A percentile compares a stretch with the other conserved stretches of the same genome.
These are phyloP conservation scores for Candida hispaniensis DNA, from an alignment of 805 yeast species.

Conservation along the genomic window DNA sequence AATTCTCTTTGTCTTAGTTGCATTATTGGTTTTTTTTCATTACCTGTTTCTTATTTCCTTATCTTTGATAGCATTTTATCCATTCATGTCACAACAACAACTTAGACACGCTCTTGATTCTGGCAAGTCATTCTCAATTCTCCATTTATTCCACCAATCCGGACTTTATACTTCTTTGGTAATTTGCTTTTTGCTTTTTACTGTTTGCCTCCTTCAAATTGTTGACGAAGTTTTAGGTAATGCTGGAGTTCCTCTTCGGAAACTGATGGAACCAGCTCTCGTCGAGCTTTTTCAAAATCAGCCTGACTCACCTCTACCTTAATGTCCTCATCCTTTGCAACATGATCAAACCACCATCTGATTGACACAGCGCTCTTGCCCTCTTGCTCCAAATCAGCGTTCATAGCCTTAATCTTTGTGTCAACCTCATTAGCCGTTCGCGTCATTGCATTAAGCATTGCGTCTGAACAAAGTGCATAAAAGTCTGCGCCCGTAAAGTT, in stretches of 20 bases:
- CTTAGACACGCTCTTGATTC: too few relatives aligned
- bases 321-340: conserved; percentile 56
- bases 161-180: not conserved
- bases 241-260: conserved; percentile 79
- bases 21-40: too few relatives aligned
- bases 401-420: conserved; percentile 43
- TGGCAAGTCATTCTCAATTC: too few relatives aligned
- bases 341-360: conserved; percentile 84
- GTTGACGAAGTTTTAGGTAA: conserved; percentile 64
- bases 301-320: conserved; percentile 55
- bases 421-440: conserved; percentile 75
- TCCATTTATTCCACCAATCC: too few relatives aligned
- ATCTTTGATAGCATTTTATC: too few relatives aligned
- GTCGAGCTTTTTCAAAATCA: conserved; percentile 71
- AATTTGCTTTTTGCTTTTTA: not conserved
- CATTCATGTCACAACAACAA: too few relatives aligned
- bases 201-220: conserved; percentile 52
- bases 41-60: too few relatives aligned
- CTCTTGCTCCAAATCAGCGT: conserved; percentile 27
- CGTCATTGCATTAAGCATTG: conserved; percentile 94
- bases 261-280: conserved; percentile 70
- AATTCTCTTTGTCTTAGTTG: too few relatives aligned
- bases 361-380: conserved; percentile 41
- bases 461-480: conserved; percentile 90
- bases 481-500: conserved; percentile 98